A percentile compares a stretch with the other conserved stretches of the same genome.
These are phyloP conservation scores for Fusarium oligoseptatum DNA, from an alignment of 2,329 filamentous ascomycete genomes.

Conservation along the genomic window DNA sequence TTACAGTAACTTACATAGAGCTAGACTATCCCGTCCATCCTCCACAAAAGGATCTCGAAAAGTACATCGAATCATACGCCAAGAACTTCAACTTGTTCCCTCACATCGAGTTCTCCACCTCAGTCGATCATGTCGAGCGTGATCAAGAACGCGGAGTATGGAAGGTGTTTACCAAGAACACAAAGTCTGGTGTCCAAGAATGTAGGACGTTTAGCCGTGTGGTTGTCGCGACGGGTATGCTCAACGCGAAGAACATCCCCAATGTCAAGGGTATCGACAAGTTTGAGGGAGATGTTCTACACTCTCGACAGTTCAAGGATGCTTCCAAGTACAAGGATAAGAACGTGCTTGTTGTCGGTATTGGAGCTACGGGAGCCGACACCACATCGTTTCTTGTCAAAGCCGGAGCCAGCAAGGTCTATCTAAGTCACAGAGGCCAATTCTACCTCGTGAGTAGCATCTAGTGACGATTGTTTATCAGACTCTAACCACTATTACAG, in stretches of 20 bases:
- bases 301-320: slow-evolving; percentile 55
- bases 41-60: slow-evolving; percentile 44
- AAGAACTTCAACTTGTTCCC: slow-evolving; percentile 48
- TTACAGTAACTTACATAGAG: background rate
- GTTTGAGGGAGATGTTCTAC: slow-evolving; percentile 56
- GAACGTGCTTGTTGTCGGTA: slow-evolving; percentile 61
- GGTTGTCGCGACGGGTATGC: slow-evolving; percentile 52
- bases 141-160: slow-evolving; percentile 45
- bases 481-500: slow-evolving; percentile 19
- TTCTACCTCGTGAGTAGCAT: slow-evolving; percentile 42
- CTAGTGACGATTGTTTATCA: too few relatives aligned
- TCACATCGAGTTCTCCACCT: slow-evolving; percentile 46
- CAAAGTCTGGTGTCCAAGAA: slow-evolving; percentile 34
- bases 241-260: slow-evolving; percentile 51
- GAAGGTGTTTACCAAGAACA: slow-evolving; percentile 46
- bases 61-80: slow-evolving; percentile 51
- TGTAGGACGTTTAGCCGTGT: slow-evolving; percentile 52
- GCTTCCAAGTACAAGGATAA: slow-evolving; percentile 53
- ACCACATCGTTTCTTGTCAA: slow-evolving; percentile 49
- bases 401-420: slow-evolving; percentile 54
- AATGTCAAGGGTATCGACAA: slow-evolving; percentile 53
- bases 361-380: slow-evolving; percentile 54
- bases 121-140: slow-evolving; percentile 44
- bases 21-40: slow-evolving; percentile 44
- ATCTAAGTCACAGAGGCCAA: slow-evolving; percentile 57